Base-by-base conservation (phyloP, 495 filamentous ascomycete species). In the Cercophora scortea region DNA sequence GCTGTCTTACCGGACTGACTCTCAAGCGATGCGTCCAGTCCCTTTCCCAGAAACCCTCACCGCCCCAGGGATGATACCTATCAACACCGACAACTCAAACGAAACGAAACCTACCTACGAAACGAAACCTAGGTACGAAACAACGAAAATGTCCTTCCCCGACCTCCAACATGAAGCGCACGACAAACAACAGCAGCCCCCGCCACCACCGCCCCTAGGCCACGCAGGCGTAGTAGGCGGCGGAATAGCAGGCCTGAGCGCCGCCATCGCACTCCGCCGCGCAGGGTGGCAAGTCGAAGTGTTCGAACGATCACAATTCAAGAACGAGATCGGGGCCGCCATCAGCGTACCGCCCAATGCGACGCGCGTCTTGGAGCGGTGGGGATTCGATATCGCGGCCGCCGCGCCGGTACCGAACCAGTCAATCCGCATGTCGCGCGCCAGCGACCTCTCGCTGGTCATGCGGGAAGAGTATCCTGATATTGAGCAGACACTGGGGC, bases 251-350 rank as follows among this genome's bases (percentile, higher is more conserved):
- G 55, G 62, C 5, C 55, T 69, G n/a, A 50, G 56, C 1, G 64
- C 77, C 9, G 73, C 76, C 6, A 71, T 81, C 32, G 73, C 73
- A 1, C 60, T 80, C 32, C 69, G 76, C 17, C 69, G 66, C 1
- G 65, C 67, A 5, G 80, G 79, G 4, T 73, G 78, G 54, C 50
- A 68, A 49, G 76, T 81, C 16, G 38, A 74, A 51, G 72, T 83
- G 25, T 67, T 73, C 46, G 79, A 83, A 54, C 77, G 73, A 18
- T 77, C 72, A 1, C 54, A 17, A 4, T 78, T 82, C 59, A 61
- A 71, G n/a, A 77, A 68, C 38, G 79, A 82, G 55, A 67, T 78
- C 7, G 80, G 80, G 2, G 80, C 79, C 2, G 79, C 77, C 16
- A 76, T 81, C 47, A 64, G 70, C n/a, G 47, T 76, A 6, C 67